These are phyloP conservation scores for Chlorella sp. DNA, from an alignment of 139 green algal species.

Conservation along the genomic window DNA sequence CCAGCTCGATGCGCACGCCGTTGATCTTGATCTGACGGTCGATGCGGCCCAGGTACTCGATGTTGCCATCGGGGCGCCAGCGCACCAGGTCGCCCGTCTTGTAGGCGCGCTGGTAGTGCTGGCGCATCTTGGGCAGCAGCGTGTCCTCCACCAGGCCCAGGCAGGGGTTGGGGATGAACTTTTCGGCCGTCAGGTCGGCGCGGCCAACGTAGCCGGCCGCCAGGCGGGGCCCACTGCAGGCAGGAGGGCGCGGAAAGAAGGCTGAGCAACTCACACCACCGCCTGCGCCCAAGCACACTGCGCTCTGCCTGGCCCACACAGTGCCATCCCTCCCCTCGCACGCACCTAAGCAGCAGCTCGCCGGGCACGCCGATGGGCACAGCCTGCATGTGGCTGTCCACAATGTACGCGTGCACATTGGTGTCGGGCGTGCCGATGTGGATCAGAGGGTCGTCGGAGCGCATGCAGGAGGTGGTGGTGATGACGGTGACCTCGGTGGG, in stretches of 20 bases:
- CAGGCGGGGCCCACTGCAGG: too few relatives aligned
- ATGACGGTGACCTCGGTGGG: too few relatives aligned
- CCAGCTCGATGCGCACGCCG: slow-evolving; percentile 60
- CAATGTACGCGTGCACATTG: slow-evolving; percentile 48
- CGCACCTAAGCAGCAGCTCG: slow-evolving; percentile 52
- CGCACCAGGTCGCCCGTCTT: slow-evolving; percentile 47
- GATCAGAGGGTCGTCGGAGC: too few relatives aligned
- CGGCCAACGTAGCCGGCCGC: slow-evolving; percentile 38
- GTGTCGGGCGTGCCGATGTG: slow-evolving; percentile 41
- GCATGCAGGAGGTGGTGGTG: too few relatives aligned
- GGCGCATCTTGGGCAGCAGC: neutral
- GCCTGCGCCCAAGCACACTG: too few relatives aligned
- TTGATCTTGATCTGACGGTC: slow-evolving; percentile 60
- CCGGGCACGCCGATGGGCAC: slow-evolving; percentile 41
- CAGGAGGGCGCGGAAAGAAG: too few relatives aligned
- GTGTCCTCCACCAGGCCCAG: neutral
- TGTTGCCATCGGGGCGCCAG: slow-evolving; percentile 28
- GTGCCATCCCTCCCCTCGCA: slow-evolving; percentile 37
- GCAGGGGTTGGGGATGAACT: slow-evolving; percentile 46
- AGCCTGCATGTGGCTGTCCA: slow-evolving; percentile 25
- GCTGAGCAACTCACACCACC: too few relatives aligned
- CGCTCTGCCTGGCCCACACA: too few relatives aligned
- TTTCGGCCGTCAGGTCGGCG: slow-evolving; percentile 39
- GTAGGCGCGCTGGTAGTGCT: slow-evolving; percentile 23
- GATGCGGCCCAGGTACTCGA: slow-evolving; percentile 51